Percentiles rank a stretch among this genome's conserved stretches.
Conservation (phyloP, 345 rosid species). For the Eucalyptus decipiens region DNA sequence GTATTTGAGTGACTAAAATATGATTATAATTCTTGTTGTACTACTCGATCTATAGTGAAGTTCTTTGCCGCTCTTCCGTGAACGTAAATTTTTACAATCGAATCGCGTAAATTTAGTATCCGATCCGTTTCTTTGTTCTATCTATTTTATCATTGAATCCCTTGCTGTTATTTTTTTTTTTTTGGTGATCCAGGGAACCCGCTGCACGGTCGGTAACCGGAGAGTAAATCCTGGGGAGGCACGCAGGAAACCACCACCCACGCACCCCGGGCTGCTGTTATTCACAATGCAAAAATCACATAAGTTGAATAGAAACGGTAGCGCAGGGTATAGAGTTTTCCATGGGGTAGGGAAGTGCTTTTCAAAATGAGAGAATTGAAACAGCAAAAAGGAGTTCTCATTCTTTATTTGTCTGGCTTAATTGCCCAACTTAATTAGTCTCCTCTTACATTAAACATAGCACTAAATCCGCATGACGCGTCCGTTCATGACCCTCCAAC, state of each 20-base stretch:
- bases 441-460: background rate
- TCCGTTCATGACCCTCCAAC: background rate
- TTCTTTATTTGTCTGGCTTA: background rate
- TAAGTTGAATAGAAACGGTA: too few species aligned
- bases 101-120: fast-evolving
- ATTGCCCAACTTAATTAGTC: background rate
- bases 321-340: background rate
- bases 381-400: background rate
- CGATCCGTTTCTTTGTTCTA: fast-evolving
- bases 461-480: background rate
- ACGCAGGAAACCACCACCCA: too few species aligned
- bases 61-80: fast-evolving
- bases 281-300: too few species aligned
- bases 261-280: too few species aligned
- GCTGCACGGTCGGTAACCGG: too few species aligned
- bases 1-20: too few species aligned
- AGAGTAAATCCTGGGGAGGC: too few species aligned
- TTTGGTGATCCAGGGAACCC: too few species aligned
- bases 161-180: too few species aligned
- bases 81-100: fast-evolving
- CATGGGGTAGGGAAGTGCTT: background rate
- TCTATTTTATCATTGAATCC: too few species aligned
- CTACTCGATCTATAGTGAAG: too few species aligned
- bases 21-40: too few species aligned
- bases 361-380: background rate